Evolutionary conservation across 2,329 filamentous ascomycete species (phyloP), one percentile per base, ranked within the genome.

Genomic region (Trichoderma koningii): DNA sequence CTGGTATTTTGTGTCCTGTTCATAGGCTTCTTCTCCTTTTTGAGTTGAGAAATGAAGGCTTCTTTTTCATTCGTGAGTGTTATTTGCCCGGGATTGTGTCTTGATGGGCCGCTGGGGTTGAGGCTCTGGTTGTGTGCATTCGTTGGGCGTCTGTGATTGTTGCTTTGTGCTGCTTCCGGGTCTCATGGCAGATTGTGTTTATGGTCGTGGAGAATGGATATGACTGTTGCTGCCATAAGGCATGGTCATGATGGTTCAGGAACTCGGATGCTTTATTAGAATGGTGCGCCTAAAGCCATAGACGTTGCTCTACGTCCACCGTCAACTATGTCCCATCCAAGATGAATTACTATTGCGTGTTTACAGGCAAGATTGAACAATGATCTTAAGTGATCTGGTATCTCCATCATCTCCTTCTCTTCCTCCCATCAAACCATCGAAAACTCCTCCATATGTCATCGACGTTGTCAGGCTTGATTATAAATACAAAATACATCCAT

Each of bases 401-500:
- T 51, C 23, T 4, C 21, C 34, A 51, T 23, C 21, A 23, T 23
- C 21, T 23, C 21, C 21, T 0, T 56, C 38, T 17, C 23, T 21
- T 23, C 21, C 47, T 14, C 38, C 53, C n/a, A 44, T 3, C 41
- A 45, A 56, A 21, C 23, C 19, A 56, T 12, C 28, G 42, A 30
- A 52, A 51, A 61, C 23, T 26, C 41, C 56, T 28, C 17, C 50
- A 30, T 38, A 9, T 44, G 19, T 23, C 38, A 41, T 47, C 51
- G 30, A 21, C 38, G 21, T 53, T 26, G 44, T 62, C 30, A 45
- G 4, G 3, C 23, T 19, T 9, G 15, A n/a, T 44, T 45, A 28
- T 60, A n/a, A n/a, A 51, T 60, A 60, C 47, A 60, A 50, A 50
- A 44, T 3, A 12, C 41, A 28, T 47, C 41, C 26, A 17, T 55